Evolutionary conservation across 306 rosid species (phyloP), one percentile per base, ranked within the genome.

Genomic region (Cotoneaster glaucophyllus): DNA sequence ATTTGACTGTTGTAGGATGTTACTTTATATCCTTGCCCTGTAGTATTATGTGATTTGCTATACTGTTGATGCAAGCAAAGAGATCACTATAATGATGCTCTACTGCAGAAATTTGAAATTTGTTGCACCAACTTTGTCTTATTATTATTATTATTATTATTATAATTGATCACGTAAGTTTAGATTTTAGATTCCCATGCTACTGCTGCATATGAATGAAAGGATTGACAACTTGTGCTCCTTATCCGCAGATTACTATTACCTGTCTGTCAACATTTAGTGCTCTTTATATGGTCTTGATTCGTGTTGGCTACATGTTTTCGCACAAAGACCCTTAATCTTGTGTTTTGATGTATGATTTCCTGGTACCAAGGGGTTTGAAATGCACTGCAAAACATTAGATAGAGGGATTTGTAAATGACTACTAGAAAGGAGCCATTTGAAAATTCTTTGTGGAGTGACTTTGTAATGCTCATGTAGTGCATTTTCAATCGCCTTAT

Each of bases 121-220:
- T 37, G 41, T 39, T 73, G 18, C 67, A 8, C 29, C 11, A 12
- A 67, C 52, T 11, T 58, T 14, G 12, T 39, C 37, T 73, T 31
- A 4, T 31, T 3, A 4, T 11, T 14, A 7, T n/a, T 28, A 13
- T 2, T 26, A 61, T 12, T 62, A 4, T 62, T 25, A 11, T 52
- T n/a, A 54, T 29, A 19, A 29, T 50, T 11, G 56, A 44, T 29
- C 43, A 70, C 29, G 19, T 50, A 21, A 29, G 19, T 1, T 70
- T 70, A 29, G 21, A 52, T 32, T 29, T 29, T 19, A 21, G 45
- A 28, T 70, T 34, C 74, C 54, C 43, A 29, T 50, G 10, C 48
- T 52, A 61, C 64, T 29, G 62, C 72, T 11, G 31, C 52, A 1
- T 29, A 65, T 34, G 75, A 63, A 52, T 80, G 80, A 75, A 70